phyloP scores from a whole-genome alignment of 345 rosid species.

The Salix koriyanagi region DNA sequence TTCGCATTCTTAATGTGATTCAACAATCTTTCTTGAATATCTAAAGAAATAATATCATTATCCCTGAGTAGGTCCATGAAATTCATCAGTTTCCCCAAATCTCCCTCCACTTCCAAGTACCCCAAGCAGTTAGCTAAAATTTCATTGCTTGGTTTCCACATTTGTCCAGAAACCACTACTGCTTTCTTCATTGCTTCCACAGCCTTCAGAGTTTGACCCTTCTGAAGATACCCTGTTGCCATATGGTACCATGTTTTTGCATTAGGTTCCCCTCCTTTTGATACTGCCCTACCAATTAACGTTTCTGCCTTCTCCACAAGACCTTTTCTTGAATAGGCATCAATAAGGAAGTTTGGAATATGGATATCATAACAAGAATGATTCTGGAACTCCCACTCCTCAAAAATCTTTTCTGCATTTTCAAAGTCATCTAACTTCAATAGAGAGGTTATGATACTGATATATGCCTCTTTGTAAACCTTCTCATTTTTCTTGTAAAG shows the following conservation, averaged over 20 bases:
- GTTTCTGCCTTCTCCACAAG: constrained; percentile 30
- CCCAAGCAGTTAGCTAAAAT: constrained; percentile 23
- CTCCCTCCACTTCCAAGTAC: constrained; percentile 23
- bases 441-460: constrained; percentile 16
- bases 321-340: constrained; percentile 32
- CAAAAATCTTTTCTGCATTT: constrained; percentile 35
- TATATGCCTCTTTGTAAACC: constrained; percentile 27
- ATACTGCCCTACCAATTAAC: constrained; percentile 7
- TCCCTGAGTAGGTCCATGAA: constrained; percentile 20
- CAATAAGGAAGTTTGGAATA: constrained; percentile 27
- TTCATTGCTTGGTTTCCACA: constrained; percentile 17
- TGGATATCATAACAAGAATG: constrained; percentile 7
- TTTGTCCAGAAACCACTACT: constrained; percentile 1
- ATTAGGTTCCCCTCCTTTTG: constrained; percentile 26
- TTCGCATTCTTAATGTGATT: neutral
- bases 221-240: constrained; percentile 23
- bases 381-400: constrained; percentile 35
- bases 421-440: constrained; percentile 45
- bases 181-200: constrained; percentile 34
- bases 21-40: constrained; percentile 21
- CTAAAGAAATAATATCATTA: constrained; percentile 17
- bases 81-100: constrained; percentile 15
- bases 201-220: constrained; percentile 19
- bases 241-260: constrained; percentile 24
- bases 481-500: constrained; percentile 15